phyloP scores from a whole-genome alignment of 495 filamentous ascomycete genomes.

The Hypoxylon subgilvum region DNA sequence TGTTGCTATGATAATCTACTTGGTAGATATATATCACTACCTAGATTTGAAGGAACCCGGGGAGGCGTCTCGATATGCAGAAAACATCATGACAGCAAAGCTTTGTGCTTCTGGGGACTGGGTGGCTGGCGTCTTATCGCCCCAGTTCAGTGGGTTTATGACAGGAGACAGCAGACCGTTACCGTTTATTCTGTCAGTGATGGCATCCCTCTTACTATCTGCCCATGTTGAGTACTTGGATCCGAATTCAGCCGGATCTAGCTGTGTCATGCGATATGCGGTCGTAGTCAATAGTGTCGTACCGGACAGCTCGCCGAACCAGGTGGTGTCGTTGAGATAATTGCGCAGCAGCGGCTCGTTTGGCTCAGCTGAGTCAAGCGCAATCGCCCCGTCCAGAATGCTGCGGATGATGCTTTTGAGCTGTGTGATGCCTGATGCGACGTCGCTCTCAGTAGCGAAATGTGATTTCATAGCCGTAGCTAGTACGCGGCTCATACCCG shows the following conservation, averaged over 20 bases:
- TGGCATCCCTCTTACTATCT: slow-evolving; percentile 46
- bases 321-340: slow-evolving; percentile 55
- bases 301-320: slow-evolving; percentile 61
- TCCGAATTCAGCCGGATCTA: slow-evolving; percentile 48
- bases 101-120: slow-evolving; percentile 57
- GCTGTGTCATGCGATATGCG: slow-evolving; percentile 53
- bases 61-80: slow-evolving; percentile 52
- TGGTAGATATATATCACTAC: no score
- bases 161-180: slow-evolving; percentile 53
- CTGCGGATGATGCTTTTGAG: slow-evolving; percentile 49
- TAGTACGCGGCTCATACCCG: slow-evolving; percentile 56
- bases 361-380: slow-evolving; percentile 43
- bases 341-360: slow-evolving; percentile 55
- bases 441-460: slow-evolving; percentile 36
- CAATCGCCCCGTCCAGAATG: slow-evolving; percentile 57
- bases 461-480: slow-evolving; percentile 51
- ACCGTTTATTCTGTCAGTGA: slow-evolving; percentile 42
- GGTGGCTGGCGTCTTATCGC: slow-evolving; percentile 41
- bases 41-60: slow-evolving; percentile 19
- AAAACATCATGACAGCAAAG: slow-evolving; percentile 54
- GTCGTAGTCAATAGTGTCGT: slow-evolving; percentile 53
- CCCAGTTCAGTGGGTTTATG: slow-evolving; percentile 57
- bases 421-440: slow-evolving; percentile 38
- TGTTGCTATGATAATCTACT: no score
- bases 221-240: slow-evolving; percentile 53